phyloP scores from a whole-genome alignment of 164 flowering plant genomes.

The Protea cynaroides region DNA sequence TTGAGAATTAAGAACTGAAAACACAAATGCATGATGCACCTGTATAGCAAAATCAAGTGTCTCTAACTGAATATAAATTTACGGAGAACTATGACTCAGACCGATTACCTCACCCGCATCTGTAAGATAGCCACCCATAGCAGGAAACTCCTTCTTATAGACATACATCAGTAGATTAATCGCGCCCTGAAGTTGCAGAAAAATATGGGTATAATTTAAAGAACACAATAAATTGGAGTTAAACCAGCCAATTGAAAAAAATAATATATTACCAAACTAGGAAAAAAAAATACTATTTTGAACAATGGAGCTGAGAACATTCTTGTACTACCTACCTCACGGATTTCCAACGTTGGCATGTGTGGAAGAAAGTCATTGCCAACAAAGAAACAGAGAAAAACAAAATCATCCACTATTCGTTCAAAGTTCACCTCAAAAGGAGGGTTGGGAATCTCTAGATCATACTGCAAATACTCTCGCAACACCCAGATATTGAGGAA shows the following conservation, averaged over 20 bases:
- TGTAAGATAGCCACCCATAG: conserved; percentile 97
- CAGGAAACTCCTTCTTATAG: conserved; percentile 79
- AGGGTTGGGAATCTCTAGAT: conserved; percentile 64
- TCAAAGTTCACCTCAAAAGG: conserved; percentile 78
- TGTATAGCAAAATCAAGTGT: too few species aligned
- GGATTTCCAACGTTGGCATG: conserved; percentile 96
- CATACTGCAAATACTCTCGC: conserved; percentile 86
- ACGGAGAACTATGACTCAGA: background rate
- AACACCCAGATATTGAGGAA: conserved; percentile 90
- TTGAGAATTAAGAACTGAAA: background rate
- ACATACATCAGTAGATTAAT: conserved; percentile 76
- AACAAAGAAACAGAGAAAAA: conserved; percentile 93
- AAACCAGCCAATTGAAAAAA: conserved; percentile 1
- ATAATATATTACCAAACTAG: background rate
- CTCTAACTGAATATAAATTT: background rate
- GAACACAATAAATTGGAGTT: background rate
- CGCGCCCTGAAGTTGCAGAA: conserved; percentile 66
- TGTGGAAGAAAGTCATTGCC: conserved; percentile 99
- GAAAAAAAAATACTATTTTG: background rate
- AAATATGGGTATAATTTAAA: background rate
- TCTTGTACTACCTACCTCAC: conserved; percentile 56
- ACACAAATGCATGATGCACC: too few species aligned
- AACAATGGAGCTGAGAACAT: too few species aligned
- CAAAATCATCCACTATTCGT: conserved; percentile 89
- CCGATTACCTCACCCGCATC: conserved; percentile 87